A percentile compares a stretch with the other conserved stretches of the same genome.
These are phyloP conservation scores for Trichopus zeylanicus DNA, from an alignment of 116 monocot genomes.

Conservation along the genomic window DNA sequence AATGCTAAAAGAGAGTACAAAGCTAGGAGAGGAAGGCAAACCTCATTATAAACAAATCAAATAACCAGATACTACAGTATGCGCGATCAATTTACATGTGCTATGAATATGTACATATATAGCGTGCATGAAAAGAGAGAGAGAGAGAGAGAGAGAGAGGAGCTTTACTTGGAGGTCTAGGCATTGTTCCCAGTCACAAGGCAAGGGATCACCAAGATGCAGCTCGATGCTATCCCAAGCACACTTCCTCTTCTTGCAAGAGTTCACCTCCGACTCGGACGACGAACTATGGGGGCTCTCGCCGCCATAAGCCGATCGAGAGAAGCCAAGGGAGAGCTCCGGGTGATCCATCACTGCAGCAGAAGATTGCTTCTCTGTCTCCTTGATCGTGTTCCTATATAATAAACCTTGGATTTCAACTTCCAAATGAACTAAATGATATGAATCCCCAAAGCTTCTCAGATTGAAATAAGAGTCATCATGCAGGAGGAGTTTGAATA, in stretches of 20 bases:
- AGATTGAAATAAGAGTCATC: too few species aligned
- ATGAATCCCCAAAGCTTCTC: too few species aligned
- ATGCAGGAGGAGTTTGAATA: slow-evolving; percentile 47
- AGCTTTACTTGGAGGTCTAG: slow-evolving; percentile 70
- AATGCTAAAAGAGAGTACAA: too few species aligned
- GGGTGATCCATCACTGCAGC: slow-evolving; percentile 18
- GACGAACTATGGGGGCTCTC: slow-evolving; percentile 13
- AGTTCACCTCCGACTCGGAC: slow-evolving; percentile 29
- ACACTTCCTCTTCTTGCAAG: slow-evolving; percentile 62
- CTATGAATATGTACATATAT: neutral
- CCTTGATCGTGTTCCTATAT: too few species aligned
- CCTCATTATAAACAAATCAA: neutral
- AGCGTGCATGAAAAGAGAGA: neutral
- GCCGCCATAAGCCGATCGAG: neutral
- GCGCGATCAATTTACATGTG: neutral
- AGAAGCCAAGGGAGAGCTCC: slow-evolving; percentile 65
- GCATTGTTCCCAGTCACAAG: slow-evolving; percentile 96
- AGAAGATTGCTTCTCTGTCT: slow-evolving; percentile 1
- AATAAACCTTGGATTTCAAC: too few species aligned
- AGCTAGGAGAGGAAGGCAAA: too few species aligned
- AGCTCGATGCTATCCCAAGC: slow-evolving; percentile 47
- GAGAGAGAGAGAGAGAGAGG: neutral
- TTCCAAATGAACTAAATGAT: too few species aligned
- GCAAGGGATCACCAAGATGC: slow-evolving; percentile 70
- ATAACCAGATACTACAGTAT: too few species aligned